phyloP scores from a whole-genome alignment of 1,139 yeast genomes.

The Blastobotrys arbuscula region DNA sequence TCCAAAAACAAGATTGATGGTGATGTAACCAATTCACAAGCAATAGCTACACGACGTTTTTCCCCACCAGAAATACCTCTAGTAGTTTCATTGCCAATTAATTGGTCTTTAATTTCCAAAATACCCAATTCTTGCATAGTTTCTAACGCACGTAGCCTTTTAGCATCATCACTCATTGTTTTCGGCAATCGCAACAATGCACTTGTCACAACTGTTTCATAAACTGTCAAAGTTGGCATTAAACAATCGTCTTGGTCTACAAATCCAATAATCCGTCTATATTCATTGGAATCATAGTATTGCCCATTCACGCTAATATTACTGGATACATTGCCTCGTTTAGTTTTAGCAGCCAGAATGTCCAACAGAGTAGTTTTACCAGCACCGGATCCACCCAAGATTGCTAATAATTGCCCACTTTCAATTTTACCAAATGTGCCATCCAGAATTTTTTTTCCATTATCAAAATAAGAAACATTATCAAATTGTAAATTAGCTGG shows the following conservation, averaged over 20 bases:
- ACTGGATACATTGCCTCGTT: constrained; percentile 66
- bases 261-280: constrained; percentile 74
- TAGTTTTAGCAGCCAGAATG: constrained; percentile 81
- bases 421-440: constrained; percentile 67
- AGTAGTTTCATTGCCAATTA: constrained; percentile 82
- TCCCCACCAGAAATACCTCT: constrained; percentile 96
- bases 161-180: constrained; percentile 64
- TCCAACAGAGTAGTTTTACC: constrained; percentile 93
- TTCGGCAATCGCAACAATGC: constrained; percentile 84
- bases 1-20: constrained; percentile 72
- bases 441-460: constrained; percentile 50
- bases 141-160: constrained; percentile 74
- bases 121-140: constrained; percentile 83
- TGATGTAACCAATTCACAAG: constrained; percentile 66
- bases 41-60: constrained; percentile 76
- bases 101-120: constrained; percentile 70
- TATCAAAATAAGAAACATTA: constrained; percentile 57
- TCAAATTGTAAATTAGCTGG: constrained; percentile 77
- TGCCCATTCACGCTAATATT: constrained; percentile 68
- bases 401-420: constrained; percentile 88
- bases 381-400: constrained; percentile 98
- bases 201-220: constrained; percentile 88
- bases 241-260: constrained; percentile 96
- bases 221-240: constrained; percentile 89
- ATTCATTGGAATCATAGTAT: constrained; percentile 35